Evolutionary conservation across 1,284 basidiomycete genomes (phyloP).

Genomic region (Boletus albobrunnescens): DNA sequence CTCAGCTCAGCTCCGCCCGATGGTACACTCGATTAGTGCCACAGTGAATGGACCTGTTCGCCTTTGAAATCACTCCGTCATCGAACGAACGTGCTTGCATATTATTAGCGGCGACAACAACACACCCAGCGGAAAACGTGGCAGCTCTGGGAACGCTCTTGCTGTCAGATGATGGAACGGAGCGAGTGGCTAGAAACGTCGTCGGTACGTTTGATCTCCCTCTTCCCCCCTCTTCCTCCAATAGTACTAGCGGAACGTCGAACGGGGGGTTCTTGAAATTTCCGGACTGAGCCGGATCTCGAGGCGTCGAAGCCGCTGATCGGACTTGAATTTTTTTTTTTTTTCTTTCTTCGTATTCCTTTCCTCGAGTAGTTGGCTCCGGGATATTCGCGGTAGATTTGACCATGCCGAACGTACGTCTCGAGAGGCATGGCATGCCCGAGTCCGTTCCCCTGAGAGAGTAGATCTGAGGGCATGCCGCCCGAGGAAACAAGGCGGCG

Average conservation of each 20-base stretch:
- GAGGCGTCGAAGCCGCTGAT: constrained; percentile 24
- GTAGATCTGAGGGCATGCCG: background rate
- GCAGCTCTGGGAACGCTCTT: background rate
- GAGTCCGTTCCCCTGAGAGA: background rate
- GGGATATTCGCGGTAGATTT: constrained; percentile 27
- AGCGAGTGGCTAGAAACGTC: background rate
- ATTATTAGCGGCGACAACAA: background rate
- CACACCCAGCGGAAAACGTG: background rate
- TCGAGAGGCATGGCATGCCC: background rate
- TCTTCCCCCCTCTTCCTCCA: constrained; percentile 2
- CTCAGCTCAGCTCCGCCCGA: constrained; percentile 5
- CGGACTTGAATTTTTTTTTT: constrained; percentile 12
- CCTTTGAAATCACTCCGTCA: background rate
- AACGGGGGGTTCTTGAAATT: constrained; percentile 20
- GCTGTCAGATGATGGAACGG: background rate
- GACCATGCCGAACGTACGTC: constrained; percentile 2
- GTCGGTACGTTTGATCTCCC: constrained; percentile 5
- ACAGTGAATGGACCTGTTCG: too few relatives aligned
- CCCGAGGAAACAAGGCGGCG: constrained; percentile 10
- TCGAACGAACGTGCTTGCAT: background rate
- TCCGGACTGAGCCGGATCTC: constrained; percentile 21
- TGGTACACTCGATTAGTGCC: constrained; percentile 3
- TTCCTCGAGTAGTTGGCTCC: constrained; percentile 15
- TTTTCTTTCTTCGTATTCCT: constrained; percentile 3
- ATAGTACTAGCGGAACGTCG: background rate